These are phyloP conservation scores for Cutaneotrichosporon curvatum DNA, from an alignment of 1,284 basidiomycete genomes.

Conservation along the genomic window DNA sequence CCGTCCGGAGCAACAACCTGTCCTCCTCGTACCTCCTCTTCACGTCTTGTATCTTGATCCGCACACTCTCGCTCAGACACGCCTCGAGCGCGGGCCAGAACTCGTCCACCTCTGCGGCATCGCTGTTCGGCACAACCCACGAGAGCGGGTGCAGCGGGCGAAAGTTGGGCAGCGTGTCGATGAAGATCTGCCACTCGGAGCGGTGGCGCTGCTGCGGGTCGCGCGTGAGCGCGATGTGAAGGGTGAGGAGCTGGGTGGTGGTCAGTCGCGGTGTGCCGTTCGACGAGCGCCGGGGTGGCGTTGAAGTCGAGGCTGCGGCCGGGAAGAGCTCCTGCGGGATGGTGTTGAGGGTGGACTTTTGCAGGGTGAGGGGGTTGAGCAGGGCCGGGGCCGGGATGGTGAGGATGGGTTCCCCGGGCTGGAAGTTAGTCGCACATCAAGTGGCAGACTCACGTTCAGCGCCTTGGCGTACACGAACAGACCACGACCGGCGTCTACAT, in stretches of 20 bases:
- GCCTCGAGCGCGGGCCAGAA: slow-evolving; percentile 24
- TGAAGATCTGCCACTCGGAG: slow-evolving; percentile 61
- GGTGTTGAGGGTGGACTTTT: slow-evolving; percentile 16
- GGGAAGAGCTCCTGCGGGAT: slow-evolving; percentile 36
- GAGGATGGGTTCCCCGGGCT: slow-evolving; percentile 58
- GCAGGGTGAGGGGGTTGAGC: slow-evolving; percentile 62
- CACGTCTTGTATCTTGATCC: slow-evolving; percentile 51
- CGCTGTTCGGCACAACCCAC: slow-evolving; percentile 53
- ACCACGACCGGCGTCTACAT: slow-evolving; percentile 18
- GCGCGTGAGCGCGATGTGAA: slow-evolving; percentile 55
- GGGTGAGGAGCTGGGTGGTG: slow-evolving; percentile 53
- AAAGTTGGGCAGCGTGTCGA: slow-evolving; percentile 67
- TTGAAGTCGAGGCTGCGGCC: slow-evolving; percentile 1
- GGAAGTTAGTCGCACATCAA: too few relatives aligned
- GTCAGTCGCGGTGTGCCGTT: slow-evolving; percentile 22
- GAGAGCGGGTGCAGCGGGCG: slow-evolving; percentile 62
- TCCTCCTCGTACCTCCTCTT: slow-evolving; percentile 56
- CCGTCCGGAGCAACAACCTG: slow-evolving; percentile 46
- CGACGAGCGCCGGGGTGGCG: slow-evolving; percentile 8
- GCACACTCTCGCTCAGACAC: slow-evolving; percentile 53
- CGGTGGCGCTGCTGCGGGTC: slow-evolving; percentile 49
- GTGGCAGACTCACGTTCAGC: slow-evolving; percentile 11
- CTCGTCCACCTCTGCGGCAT: slow-evolving; percentile 8
- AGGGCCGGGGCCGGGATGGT: slow-evolving; percentile 61
- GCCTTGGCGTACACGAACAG: slow-evolving; percentile 15